phyloP scores from a whole-genome alignment of 257 asterid genomes.

The Solanum medicagineum region DNA sequence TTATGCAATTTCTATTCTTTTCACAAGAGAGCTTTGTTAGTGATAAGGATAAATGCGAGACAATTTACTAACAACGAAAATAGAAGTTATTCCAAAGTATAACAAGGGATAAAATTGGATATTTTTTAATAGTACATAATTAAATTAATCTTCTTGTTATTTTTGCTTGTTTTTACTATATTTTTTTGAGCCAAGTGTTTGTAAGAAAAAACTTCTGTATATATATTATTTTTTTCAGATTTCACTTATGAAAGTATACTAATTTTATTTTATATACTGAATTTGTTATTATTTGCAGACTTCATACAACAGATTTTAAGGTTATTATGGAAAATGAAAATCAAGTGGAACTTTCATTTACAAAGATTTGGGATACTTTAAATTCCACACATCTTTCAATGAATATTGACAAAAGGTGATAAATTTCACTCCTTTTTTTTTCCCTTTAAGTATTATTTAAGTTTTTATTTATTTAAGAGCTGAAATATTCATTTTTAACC shows the following conservation, averaged over 20 bases:
- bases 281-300: constrained; percentile 2
- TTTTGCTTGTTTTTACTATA: too few species aligned
- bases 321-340: constrained; percentile 38
- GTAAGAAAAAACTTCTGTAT: too few species aligned
- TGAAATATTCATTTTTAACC: neutral
- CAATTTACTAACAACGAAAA: neutral
- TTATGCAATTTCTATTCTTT: neutral
- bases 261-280: too few species aligned
- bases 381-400: constrained; percentile 26
- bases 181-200: too few species aligned
- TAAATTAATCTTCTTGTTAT: too few species aligned
- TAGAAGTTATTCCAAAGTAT: neutral
- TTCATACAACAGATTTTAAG: constrained; percentile 26
- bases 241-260: too few species aligned
- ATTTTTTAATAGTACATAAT: too few species aligned
- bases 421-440: neutral
- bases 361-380: constrained; percentile 21
- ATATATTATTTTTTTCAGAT: too few species aligned
- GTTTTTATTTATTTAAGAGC: neutral
- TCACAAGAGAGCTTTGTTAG: neutral
- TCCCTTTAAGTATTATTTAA: neutral
- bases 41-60: neutral
- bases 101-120: neutral
- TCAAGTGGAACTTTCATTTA: constrained; percentile 69
- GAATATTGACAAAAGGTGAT: constrained; percentile 79